Conservation (phyloP, 192 early-diverging fungal genomes). For the Glomus cerebriforme region DNA sequence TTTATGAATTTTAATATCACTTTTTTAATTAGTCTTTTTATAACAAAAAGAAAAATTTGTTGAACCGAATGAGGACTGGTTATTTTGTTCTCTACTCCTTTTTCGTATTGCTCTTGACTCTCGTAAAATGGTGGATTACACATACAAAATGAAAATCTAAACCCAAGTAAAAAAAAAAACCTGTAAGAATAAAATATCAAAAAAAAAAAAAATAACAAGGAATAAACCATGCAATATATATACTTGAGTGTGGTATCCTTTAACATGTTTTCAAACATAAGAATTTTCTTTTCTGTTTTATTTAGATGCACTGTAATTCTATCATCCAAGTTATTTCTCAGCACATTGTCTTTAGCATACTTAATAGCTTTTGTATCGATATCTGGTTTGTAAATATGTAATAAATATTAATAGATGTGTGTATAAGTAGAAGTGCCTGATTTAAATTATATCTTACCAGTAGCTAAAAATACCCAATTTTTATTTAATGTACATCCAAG, state of each 20-base stretch:
- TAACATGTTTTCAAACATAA: slow-evolving; percentile 25
- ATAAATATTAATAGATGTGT: background rate
- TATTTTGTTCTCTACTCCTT: slow-evolving; percentile 53
- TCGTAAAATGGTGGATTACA: slow-evolving; percentile 93
- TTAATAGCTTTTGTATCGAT: slow-evolving; percentile 63
- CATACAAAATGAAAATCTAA: slow-evolving; percentile 74
- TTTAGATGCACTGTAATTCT: slow-evolving; percentile 63
- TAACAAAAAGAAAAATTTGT: background rate
- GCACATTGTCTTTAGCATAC: slow-evolving; percentile 68
- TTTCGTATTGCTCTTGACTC: slow-evolving; percentile 56
- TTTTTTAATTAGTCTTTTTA: background rate
- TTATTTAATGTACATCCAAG: slow-evolving; percentile 63
- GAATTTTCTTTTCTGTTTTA: slow-evolving; percentile 19
- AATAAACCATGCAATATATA: background rate
- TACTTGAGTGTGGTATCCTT: background rate
- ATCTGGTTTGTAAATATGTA: slow-evolving; percentile 45
- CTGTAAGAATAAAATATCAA: background rate
- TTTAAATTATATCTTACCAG: slow-evolving; percentile 48
- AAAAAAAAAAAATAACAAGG: background rate
- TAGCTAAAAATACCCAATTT: slow-evolving; percentile 70
- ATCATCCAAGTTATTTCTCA: slow-evolving; percentile 57
- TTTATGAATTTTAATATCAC: too few species aligned
- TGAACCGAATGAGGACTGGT: slow-evolving; percentile 37
- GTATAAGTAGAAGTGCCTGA: background rate
- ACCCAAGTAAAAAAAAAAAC: background rate